Evolutionary conservation across 2,329 filamentous ascomycete species (phyloP).

Genomic region (Xylariaceae sp.): DNA sequence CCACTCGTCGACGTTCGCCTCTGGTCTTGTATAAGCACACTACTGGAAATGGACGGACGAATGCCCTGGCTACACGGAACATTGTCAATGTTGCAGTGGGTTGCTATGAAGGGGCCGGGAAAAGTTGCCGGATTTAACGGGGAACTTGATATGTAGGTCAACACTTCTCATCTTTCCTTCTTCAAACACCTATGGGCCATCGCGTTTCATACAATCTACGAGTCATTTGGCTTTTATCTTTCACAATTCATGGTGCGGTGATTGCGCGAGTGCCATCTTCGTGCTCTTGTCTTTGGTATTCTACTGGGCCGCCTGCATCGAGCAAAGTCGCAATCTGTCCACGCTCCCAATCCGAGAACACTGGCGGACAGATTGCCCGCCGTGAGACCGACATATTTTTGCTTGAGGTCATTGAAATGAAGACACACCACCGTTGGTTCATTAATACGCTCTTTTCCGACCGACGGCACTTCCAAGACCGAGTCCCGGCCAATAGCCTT

Average conservation of each 20-base stretch:
- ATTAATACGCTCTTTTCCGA: conserved; percentile 5
- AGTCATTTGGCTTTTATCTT: too few relatives aligned
- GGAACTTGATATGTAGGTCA: conserved; percentile 83
- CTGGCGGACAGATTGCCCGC: conserved; percentile 3
- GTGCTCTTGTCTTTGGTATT: too few relatives aligned
- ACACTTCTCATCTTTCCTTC: conserved; percentile 33
- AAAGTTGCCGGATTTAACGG: conserved; percentile 72
- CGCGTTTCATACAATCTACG: conserved; percentile 42
- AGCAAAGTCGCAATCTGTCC: too few relatives aligned
- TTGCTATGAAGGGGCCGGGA: conserved; percentile 70
- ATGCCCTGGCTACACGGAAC: conserved; percentile 89
- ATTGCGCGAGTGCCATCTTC: too few relatives aligned
- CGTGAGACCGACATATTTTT: conserved; percentile 1
- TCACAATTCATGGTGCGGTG: too few relatives aligned
- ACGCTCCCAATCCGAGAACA: too few relatives aligned
- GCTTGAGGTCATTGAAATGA: conserved; percentile 1
- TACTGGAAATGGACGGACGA: conserved; percentile 71
- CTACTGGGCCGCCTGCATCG: too few relatives aligned
- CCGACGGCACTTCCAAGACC: conserved; percentile 19
- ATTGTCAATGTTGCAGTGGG: conserved; percentile 73
- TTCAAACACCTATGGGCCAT: conserved; percentile 24
- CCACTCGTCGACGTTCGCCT: conserved; percentile 75
- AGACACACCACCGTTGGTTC: not conserved
- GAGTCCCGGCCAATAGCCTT: conserved; percentile 40
- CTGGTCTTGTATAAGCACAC: conserved; percentile 70